Percentiles rank a stretch among this genome's conserved stretches.
These are phyloP conservation scores for Yamadazyma ubonensis DNA, from an alignment of 805 yeast species.

Conservation along the genomic window DNA sequence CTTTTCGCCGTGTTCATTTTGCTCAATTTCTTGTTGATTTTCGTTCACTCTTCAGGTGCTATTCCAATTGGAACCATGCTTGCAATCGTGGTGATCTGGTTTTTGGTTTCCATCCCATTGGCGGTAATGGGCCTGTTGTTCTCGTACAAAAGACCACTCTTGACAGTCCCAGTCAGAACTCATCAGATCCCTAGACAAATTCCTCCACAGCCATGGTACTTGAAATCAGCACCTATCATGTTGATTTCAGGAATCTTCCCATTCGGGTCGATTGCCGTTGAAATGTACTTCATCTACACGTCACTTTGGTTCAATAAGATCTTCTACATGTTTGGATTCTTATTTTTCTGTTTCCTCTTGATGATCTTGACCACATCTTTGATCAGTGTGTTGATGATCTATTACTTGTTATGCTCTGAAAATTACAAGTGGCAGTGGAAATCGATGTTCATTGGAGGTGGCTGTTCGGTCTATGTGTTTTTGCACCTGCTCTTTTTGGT, in stretches of 20 bases:
- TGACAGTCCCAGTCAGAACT: conserved; percentile 78
- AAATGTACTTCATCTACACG: conserved; percentile 86
- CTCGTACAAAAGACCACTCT: conserved; percentile 61
- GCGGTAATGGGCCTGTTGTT: conserved; percentile 79
- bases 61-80: conserved; percentile 89
- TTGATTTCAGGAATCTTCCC: conserved; percentile 88
- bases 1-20: conserved; percentile 62
- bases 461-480: conserved; percentile 82
- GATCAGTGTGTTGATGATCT: conserved; percentile 76
- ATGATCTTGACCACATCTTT: conserved; percentile 79
- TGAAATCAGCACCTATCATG: conserved; percentile 64
- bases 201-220: conserved; percentile 85
- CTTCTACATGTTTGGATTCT: conserved; percentile 96
- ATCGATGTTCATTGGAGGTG: conserved; percentile 81
- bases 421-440: conserved; percentile 99
- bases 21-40: conserved; percentile 78
- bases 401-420: conserved; percentile 83
- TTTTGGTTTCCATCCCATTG: conserved; percentile 77
- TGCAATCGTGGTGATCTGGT: conserved; percentile 82
- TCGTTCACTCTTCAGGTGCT: conserved; percentile 85
- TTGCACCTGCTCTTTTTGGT: conserved; percentile 77
- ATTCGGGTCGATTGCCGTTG: conserved; percentile 91
- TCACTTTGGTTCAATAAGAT: conserved; percentile 93
- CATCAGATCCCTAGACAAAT: conserved; percentile 96
- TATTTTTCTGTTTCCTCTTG: conserved; percentile 82